Base-by-base conservation (phyloP, 768 basidiomycete species). In the Gyrodon lividus region DNA sequence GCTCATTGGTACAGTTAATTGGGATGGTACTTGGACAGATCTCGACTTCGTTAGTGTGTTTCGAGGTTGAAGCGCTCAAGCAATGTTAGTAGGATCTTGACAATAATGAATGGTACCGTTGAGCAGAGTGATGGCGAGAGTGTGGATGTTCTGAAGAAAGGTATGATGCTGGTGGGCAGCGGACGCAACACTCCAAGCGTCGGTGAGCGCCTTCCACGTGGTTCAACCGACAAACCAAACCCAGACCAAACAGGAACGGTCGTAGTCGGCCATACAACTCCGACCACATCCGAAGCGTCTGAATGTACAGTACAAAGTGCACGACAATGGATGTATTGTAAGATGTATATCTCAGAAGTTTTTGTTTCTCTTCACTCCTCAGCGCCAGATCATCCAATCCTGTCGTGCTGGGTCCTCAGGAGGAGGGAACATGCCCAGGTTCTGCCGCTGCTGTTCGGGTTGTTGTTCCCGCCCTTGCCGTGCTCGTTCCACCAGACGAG, bases 401-500 rank as follows among this genome's bases (percentile, higher is more conserved):
- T 78, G 73, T 56, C 83, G 74, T 16, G 77, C 83, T 47, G 83
- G 82, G 59, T 87, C 83, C 14, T 77, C 84, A 35, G 77, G 76
- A 13, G 78, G 79, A 34, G 86, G 86, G 61, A 86, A 86, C 40
- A 80, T 52, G 0, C 83, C 83, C 17, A 56, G 40, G 61, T 68
- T 59, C 31, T 69, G 73, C 41, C 37, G 64, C 35, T 50, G 68
- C 26, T 52, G 58, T 23, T 48, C 67, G 44, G 74, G 72, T 49
- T 73, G 74, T 53, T 63, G 74, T 35, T 69, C 72, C 62, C 85
- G 80, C 38, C 87, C 85, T 52, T 85, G 72, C 53, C 87, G 78
- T 69, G 85, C 80, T 49, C 86, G 72, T 60, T 87, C 86, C 30
- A 87, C 81, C 59, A 89, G 86, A 50, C 89, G 80, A 13, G 87